These are phyloP conservation scores for Neurospora sp. DNA, from an alignment of 495 filamentous ascomycete genomes.

Conservation along the genomic window DNA sequence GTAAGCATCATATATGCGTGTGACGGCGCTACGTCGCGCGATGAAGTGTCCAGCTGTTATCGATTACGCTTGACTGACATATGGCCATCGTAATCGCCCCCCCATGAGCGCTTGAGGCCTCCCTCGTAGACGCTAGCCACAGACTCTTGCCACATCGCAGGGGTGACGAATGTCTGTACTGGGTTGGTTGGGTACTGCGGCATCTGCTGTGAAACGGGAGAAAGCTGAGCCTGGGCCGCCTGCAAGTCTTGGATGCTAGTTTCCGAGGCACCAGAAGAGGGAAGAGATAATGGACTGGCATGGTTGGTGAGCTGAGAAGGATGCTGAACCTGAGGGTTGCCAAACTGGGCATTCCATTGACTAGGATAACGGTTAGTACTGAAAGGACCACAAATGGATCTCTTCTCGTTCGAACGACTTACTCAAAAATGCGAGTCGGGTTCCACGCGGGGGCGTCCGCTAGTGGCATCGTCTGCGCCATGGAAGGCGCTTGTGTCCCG, in stretches of 20 bases:
- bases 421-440: slow-evolving; percentile 89
- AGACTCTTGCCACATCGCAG: slow-evolving; percentile 92
- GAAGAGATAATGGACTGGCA: slow-evolving; percentile 31
- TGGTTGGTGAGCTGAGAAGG: slow-evolving; percentile 27
- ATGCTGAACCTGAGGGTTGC: slow-evolving; percentile 45
- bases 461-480: slow-evolving; percentile 44
- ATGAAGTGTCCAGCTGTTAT: not conserved
- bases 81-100: slow-evolving; percentile 43
- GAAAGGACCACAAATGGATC: not conserved
- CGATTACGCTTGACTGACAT: slow-evolving; percentile 16
- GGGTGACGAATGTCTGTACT: slow-evolving; percentile 63
- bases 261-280: slow-evolving; percentile 39
- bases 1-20: not conserved
- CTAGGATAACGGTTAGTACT: slow-evolving; percentile 36
- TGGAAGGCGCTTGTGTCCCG: slow-evolving; percentile 30
- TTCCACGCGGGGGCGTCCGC: slow-evolving; percentile 76
- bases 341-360: slow-evolving; percentile 89
- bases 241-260: slow-evolving; percentile 41
- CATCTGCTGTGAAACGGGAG: slow-evolving; percentile 43
- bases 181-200: slow-evolving; percentile 46
- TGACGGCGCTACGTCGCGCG: not conserved
- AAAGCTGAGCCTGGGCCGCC: slow-evolving; percentile 38
- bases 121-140: slow-evolving; percentile 84
- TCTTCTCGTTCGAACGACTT: slow-evolving; percentile 28
- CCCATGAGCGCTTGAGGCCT: slow-evolving; percentile 66